Evolutionary conservation across 805 yeast genomes (phyloP), one percentile per base, ranked within the genome.

Genomic region (Candida krabiensis): DNA sequence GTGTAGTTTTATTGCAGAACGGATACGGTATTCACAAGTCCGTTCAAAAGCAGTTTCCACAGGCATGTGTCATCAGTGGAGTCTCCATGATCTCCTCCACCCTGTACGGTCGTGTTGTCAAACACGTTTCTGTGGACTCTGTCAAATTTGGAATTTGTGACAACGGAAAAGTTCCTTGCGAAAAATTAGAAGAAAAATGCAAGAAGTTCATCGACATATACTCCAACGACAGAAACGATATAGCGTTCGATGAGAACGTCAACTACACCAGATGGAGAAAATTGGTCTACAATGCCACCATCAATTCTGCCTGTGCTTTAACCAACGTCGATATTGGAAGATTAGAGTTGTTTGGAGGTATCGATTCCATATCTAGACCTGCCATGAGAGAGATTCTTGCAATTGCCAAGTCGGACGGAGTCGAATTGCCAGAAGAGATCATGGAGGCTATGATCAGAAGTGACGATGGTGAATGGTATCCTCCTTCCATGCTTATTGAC

Each of bases 401-500:
- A 4, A 69, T 74, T 41, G 79, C 79, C 12, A 64, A 64, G 27
- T 63, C 73, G 30, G 79, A 71, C 31, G 78, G 77, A 3, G 66
- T 67, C 12, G 60, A 55, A 0, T 42, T 73, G 27, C 65, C 64
- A 9, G 56, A 51, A 21, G 56, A 49, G 2, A 46, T 58, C 22
- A 56, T 63, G 30, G 68, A 71, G 12, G 50, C 46, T 40, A 64
- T 67, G 54, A 47, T 68, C 28, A 72, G 70, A 47, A 63, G 69
- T 19, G 69, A 65, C 45, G 71, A 63, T 22, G 63, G 61, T 7
- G 60, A 52, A 30, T 61, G 65, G 53, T 72, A 69, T 39, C 57
- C 70, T 22, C 76, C 76, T 5, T 72, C 77, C 9, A 72, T 72
- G 77, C 52, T 67, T 33, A 67, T 72, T n/a, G 77, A 72, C 44